These are phyloP conservation scores for Sporothrix humicola DNA, from an alignment of 2,329 filamentous ascomycete species.

Conservation along the genomic window DNA sequence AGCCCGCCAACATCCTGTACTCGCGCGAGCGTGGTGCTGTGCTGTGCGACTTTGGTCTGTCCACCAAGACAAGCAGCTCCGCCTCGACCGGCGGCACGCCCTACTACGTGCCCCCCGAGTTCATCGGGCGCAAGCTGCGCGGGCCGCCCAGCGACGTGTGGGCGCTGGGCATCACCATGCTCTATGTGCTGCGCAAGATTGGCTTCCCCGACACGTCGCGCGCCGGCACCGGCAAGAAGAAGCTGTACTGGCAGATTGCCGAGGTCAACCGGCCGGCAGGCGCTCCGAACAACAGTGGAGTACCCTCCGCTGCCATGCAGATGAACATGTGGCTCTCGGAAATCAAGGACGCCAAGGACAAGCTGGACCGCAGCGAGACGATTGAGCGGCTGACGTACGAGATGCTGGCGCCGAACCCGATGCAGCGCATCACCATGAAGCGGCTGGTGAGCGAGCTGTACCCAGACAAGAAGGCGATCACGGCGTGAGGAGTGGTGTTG, in stretches of 20 bases:
- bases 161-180: slow-evolving; percentile 65
- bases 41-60: slow-evolving; percentile 65
- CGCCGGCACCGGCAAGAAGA: slow-evolving; percentile 53
- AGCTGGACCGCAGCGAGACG: slow-evolving; percentile 54
- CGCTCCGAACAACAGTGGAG: background rate
- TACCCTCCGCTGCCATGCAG: slow-evolving; percentile 52
- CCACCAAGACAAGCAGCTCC: slow-evolving; percentile 54
- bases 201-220: slow-evolving; percentile 61
- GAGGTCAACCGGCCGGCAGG: slow-evolving; percentile 53
- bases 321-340: slow-evolving; percentile 64
- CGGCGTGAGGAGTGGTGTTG: background rate
- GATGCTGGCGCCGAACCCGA: slow-evolving; percentile 60
- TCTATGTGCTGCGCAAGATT: slow-evolving; percentile 63
- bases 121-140: slow-evolving; percentile 60
- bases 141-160: slow-evolving; percentile 63
- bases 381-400: slow-evolving; percentile 59
- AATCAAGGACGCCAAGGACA: slow-evolving; percentile 55
- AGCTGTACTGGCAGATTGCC: slow-evolving; percentile 64
- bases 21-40: slow-evolving; percentile 63
- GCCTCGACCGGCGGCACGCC: slow-evolving; percentile 62
- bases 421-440: slow-evolving; percentile 61
- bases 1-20: slow-evolving; percentile 66
- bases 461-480: slow-evolving; percentile 8
- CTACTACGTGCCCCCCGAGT: slow-evolving; percentile 67
- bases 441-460: slow-evolving; percentile 55